phyloP scores from a whole-genome alignment of 202 grass and related monocot species.

The Tripidium arundinaceum region DNA sequence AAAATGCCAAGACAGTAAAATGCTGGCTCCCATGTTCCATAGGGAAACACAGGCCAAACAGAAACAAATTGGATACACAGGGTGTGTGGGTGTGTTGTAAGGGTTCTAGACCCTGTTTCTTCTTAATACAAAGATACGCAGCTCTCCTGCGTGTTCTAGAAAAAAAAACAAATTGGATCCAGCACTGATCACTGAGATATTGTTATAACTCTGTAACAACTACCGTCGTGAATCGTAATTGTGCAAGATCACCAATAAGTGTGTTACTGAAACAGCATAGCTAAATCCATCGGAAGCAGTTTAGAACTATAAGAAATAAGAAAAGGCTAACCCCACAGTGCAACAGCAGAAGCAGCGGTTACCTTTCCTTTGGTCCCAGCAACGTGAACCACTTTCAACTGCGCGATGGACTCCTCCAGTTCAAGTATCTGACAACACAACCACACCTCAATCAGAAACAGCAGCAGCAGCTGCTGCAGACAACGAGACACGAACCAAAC shows the following conservation, averaged over 20 bases:
- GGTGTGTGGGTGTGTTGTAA: not conserved
- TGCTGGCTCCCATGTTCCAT: not conserved
- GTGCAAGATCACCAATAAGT: not conserved
- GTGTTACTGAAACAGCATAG: not conserved
- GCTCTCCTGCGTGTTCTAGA: not conserved
- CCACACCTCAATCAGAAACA: slow-evolving; percentile 10
- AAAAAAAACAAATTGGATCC: not conserved
- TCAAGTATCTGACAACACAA: slow-evolving; percentile 53
- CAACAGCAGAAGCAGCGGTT: not conserved
- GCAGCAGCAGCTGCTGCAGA: not conserved
- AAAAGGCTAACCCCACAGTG: not conserved
- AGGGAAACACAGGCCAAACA: not conserved
- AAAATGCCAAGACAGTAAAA: not conserved
- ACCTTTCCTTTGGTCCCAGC: slow-evolving; percentile 98
- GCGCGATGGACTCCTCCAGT: slow-evolving; percentile 53
- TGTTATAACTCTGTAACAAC: not conserved
- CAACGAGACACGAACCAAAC: not conserved
- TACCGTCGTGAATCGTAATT: not conserved
- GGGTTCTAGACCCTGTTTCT: not conserved
- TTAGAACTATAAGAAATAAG: not conserved
- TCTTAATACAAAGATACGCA: not conserved
- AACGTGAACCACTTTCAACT: slow-evolving; percentile 82
- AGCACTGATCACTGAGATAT: not conserved
- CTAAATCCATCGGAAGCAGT: not conserved
- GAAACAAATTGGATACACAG: not conserved